Base-by-base conservation (phyloP, 208 protist genomes). In the Leishmania martiniquensis region DNA sequence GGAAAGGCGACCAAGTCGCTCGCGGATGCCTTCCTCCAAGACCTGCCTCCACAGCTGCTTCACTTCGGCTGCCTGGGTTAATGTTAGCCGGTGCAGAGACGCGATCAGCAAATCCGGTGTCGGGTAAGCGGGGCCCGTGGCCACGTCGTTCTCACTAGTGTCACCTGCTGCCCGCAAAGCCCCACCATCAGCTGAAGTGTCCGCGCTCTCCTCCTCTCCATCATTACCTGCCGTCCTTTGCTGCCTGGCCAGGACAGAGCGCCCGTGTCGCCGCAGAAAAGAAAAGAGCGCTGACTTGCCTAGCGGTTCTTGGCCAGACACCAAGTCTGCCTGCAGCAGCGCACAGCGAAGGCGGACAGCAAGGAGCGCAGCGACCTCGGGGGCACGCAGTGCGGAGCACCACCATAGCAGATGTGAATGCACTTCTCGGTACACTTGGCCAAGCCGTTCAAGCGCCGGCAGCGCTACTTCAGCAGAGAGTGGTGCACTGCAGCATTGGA, bases 81-180 rank as follows among this genome's bases (percentile, higher is more conserved):
- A 76, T 0, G 87, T 91, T n/a, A 96, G 85, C 15, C 84, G 89
- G 71, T 96, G 87, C 44, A 96, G 79, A 63, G 77, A 86, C 37
- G 76, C 57, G 32, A 95, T 72, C 76, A 95, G 75, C 1, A 82
- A 63, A 74, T 94, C 88, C 39, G 42, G 25, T 12, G 55, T 42
- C 25, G 17, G 67, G 13, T n/a, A 45, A 45, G 72, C 15, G 34
- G 70, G 49, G 42, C 42, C 42, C n/a, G 63, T 22, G 25, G 63
- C 37, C 34, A 34, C n/a, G 42, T 6, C 15, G 22, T 10, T 20
- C 20, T 45, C 25, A 3, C 22, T 15, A 49, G 42, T 22, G 42
- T 15, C 39, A 69, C 6, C 63, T 45, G 22, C 39, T 49, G 1
- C 37, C 42, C 42, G 4, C 34, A 44, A 62, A 60, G n/a, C 49